Evolutionary conservation across 2,329 filamentous ascomycete genomes (phyloP).

Genomic region (Diaporthe batatas): DNA sequence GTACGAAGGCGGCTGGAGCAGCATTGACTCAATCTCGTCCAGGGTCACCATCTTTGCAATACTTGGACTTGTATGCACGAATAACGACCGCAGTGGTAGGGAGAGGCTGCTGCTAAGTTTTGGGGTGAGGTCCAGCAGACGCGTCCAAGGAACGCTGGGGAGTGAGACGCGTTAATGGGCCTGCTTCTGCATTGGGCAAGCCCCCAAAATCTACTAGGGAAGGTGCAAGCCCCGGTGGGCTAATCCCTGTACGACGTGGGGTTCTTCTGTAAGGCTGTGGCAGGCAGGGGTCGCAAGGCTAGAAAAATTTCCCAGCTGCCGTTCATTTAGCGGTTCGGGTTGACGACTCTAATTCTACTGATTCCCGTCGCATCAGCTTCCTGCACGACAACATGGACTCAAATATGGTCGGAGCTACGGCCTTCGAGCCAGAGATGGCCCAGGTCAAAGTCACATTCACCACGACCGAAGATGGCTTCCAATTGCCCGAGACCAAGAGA

Average conservation of each 20-base stretch:
- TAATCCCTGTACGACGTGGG: slow-evolving; percentile 30
- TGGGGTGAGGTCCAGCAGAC: slow-evolving; percentile 35
- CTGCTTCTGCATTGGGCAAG: background rate
- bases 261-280: slow-evolving; percentile 34
- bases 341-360: background rate
- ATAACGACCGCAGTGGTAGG: background rate
- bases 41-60: slow-evolving; percentile 57
- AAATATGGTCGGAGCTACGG: slow-evolving; percentile 48
- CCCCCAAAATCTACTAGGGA: background rate
- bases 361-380: slow-evolving; percentile 30
- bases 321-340: background rate
- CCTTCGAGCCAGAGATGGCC: slow-evolving; percentile 51
- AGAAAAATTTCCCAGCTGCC: slow-evolving; percentile 39
- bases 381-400: slow-evolving; percentile 34
- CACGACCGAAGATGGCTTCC: slow-evolving; percentile 71
- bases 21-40: slow-evolving; percentile 57
- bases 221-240: slow-evolving; percentile 5
- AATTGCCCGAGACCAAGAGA: slow-evolving; percentile 72
- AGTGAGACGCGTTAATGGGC: slow-evolving; percentile 36
- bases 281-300: slow-evolving; percentile 34
- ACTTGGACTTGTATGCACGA: slow-evolving; percentile 31
- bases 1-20: slow-evolving; percentile 66
- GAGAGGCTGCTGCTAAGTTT: background rate
- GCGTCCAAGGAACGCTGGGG: slow-evolving; percentile 34
- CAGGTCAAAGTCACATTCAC: slow-evolving; percentile 78